Evolutionary conservation across 345 rosid species (phyloP), one percentile per base, ranked within the genome.

Genomic region (Camelina laxa): DNA sequence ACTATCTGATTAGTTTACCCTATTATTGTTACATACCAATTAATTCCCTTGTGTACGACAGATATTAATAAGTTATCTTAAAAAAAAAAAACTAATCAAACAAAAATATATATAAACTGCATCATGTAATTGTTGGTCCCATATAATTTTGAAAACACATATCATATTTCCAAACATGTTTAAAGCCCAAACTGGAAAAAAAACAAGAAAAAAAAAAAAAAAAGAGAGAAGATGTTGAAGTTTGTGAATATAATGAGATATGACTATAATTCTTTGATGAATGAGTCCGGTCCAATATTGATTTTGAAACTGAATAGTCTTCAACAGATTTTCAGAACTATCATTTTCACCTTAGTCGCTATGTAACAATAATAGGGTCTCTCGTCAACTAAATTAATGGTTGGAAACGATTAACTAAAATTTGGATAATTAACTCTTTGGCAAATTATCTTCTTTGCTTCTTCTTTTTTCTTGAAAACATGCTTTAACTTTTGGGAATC

Each of bases 321-420:
- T 39, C 68, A 75, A 75, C 62, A 27, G 19, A 75, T 15, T 60
- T 67, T 75, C 61, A 75, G 45, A 60, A 60, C 56, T 39, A 60
- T 75, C 79, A 30, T 68, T 75, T 67, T 75, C 68, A 75, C 47
- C 15, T 14, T 60, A 9, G 35, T 38, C 61, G 51, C 36, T 49
- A 49, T 74, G 78, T 35, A 65, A 48, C 66, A 56, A 56, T 57
- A 45, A 22, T 56, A 67, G 7, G 17, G 53, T 48, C 49, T 17
- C 6, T 6, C 51, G 33, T 68, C 74, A 67, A 60, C 79, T 41
- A 51, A 68, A 67, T 35, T 60, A 60, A 68, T 60, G 79, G 74
- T 31, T 72, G 53, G 63, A 41, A 66, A 22, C 59, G 13, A 56
- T 7, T 58, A 57, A 38, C 51, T 20, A 20, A 21, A 35, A 11